Percentiles rank a stretch among this genome's conserved stretches.
phyloP scores from a whole-genome alignment of 805 yeast species.

The Deakozyma indianensis region DNA sequence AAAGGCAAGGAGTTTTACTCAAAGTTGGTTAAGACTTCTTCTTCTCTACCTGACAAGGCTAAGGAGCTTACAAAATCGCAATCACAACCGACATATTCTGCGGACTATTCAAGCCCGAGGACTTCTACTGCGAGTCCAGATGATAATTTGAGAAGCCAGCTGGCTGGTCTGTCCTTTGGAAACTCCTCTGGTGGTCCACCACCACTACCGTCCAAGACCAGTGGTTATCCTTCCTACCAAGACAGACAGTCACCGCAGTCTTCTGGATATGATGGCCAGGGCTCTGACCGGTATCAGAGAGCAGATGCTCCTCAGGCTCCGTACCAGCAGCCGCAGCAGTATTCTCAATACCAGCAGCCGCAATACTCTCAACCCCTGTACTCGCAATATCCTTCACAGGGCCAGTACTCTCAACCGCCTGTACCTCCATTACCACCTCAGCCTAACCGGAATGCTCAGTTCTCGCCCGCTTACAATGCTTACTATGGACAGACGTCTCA shows the following conservation, averaged over 20 bases:
- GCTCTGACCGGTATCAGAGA: background rate
- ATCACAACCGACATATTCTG: background rate
- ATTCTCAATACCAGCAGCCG: conserved; percentile 1
- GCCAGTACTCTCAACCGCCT: background rate
- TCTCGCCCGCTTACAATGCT: background rate
- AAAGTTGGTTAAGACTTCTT: conserved; percentile 28
- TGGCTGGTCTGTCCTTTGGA: background rate
- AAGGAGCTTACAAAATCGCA: background rate
- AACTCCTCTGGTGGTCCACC: background rate
- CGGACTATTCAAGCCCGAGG: background rate
- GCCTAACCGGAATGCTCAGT: conserved; percentile 2
- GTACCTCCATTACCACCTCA: background rate
- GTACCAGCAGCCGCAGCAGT: conserved; percentile 2
- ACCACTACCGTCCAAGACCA: background rate
- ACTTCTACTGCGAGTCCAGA: background rate
- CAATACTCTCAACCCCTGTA: conserved; percentile 6
- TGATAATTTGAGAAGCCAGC: background rate
- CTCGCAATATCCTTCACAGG: conserved; percentile 4
- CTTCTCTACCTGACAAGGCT: conserved; percentile 1
- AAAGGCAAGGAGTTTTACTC: conserved; percentile 55
- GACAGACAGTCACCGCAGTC: background rate
- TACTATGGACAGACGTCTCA: background rate
- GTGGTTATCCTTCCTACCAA: background rate
- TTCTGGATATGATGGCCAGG: background rate
- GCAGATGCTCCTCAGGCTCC: background rate